Conservation (phyloP, 2,329 filamentous ascomycete species). For the Didymella arachidicola region DNA sequence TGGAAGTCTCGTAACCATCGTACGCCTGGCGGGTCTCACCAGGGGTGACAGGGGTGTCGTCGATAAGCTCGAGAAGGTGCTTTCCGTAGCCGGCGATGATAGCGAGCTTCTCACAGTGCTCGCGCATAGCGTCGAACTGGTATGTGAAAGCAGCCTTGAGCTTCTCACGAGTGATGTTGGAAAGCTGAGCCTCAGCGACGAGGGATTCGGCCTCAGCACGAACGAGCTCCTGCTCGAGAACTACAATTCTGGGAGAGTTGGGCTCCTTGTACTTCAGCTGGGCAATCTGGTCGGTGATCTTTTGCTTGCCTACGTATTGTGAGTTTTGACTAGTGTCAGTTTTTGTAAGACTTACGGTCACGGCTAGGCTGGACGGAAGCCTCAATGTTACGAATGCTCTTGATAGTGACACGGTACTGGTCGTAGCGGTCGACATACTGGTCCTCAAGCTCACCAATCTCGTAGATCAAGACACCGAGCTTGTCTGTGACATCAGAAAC, state of each 20-base stretch:
- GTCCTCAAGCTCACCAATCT: slow-evolving; percentile 97
- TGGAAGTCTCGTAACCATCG: slow-evolving; percentile 97
- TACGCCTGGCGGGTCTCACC: slow-evolving; percentile 96
- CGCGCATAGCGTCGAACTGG: slow-evolving; percentile 95
- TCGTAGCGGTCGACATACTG: slow-evolving; percentile 99
- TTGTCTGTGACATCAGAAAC: slow-evolving; percentile 99
- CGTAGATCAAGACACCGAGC: slow-evolving; percentile 95
- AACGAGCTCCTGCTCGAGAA: slow-evolving; percentile 97
- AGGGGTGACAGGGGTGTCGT: slow-evolving; percentile 95
- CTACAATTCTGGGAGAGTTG: slow-evolving; percentile 95
- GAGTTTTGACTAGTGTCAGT: background rate
- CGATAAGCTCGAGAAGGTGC: slow-evolving; percentile 94
- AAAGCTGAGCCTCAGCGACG: slow-evolving; percentile 95
- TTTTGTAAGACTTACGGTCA: slow-evolving; percentile 72
- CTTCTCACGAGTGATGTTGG: slow-evolving; percentile 99
- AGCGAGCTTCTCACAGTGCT: slow-evolving; percentile 97
- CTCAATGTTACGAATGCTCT: slow-evolving; percentile 99
- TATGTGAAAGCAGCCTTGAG: slow-evolving; percentile 98
- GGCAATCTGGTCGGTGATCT: slow-evolving; percentile 98
- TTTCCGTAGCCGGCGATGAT: slow-evolving; percentile 98
- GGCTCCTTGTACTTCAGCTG: slow-evolving; percentile 99
- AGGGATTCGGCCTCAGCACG: slow-evolving; percentile 98
- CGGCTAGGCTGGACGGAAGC: slow-evolving; percentile 97
- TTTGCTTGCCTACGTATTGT: slow-evolving; percentile 80
- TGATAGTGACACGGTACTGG: slow-evolving; percentile 98